Percentiles rank a stretch among this genome's conserved stretches.
phyloP scores from a whole-genome alignment of 768 basidiomycete genomes.

The Rhizopogon vinicolor region DNA sequence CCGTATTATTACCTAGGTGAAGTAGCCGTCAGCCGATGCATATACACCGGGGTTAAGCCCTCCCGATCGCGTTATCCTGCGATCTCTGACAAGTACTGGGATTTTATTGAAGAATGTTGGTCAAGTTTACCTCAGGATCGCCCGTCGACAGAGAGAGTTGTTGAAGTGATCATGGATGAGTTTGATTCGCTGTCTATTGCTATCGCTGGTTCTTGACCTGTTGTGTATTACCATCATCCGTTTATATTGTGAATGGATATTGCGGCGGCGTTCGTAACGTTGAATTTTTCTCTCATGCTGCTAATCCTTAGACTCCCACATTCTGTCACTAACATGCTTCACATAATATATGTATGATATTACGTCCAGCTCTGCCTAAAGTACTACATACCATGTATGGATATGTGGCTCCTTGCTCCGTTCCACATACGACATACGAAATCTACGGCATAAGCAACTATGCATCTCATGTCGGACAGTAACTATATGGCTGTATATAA shows the following conservation, averaged over 20 bases:
- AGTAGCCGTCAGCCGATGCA: constrained; percentile 8
- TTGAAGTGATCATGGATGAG: neutral
- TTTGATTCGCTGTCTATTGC: neutral
- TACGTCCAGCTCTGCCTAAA: too few species aligned
- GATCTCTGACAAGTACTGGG: constrained; percentile 37
- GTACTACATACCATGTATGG: too few species aligned
- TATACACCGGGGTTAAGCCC: constrained; percentile 11
- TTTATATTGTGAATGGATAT: neutral
- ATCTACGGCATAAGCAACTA: too few species aligned
- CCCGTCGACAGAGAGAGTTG: neutral
- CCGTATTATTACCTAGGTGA: constrained; percentile 21
- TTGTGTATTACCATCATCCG: neutral
- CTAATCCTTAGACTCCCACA: too few species aligned
- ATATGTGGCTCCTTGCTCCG: too few species aligned
- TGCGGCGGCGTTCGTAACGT: neutral
- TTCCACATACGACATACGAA: too few species aligned
- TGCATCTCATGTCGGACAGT: too few species aligned
- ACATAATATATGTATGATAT: too few species aligned
- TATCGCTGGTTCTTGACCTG: neutral
- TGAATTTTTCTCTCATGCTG: neutral
- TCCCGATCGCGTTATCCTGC: constrained; percentile 14
- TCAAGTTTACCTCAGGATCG: constrained; percentile 12
- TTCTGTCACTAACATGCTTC: too few species aligned
- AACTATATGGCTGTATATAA: neutral
- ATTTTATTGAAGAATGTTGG: constrained; percentile 38